Percentiles rank a stretch among this genome's conserved stretches.
These are phyloP conservation scores for Bassia scoparia DNA, from an alignment of 148 eudicot genomes.

Conservation along the genomic window DNA sequence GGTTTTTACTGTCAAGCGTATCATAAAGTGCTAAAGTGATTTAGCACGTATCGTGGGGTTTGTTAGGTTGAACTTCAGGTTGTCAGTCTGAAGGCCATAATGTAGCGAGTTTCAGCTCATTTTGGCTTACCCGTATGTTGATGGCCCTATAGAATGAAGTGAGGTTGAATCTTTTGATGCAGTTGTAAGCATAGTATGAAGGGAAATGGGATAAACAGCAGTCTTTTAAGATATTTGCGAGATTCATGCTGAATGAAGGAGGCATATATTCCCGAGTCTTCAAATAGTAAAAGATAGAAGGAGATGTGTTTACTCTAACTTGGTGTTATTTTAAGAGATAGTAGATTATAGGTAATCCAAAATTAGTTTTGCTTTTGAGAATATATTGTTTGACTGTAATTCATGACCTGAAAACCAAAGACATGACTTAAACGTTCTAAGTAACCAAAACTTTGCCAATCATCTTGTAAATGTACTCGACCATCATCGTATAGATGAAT, in stretches of 20 bases:
- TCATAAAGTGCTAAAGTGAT: conserved; percentile 22
- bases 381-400: not conserved
- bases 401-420: not conserved
- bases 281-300: conserved; percentile 38
- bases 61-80: conserved; percentile 38
- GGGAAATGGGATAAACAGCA: conserved; percentile 32
- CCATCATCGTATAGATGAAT: too few species aligned
- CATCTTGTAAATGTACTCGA: too few species aligned
- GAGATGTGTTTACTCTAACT: conserved; percentile 30
- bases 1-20: conserved; percentile 33
- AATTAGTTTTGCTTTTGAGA: not conserved
- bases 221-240: conserved; percentile 28
- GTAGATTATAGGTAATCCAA: too few species aligned
- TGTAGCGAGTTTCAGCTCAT: too few species aligned
- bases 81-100: too few species aligned
- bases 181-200: conserved; percentile 36
- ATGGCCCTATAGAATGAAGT: not conserved
- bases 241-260: conserved; percentile 11
- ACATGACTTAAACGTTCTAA: not conserved
- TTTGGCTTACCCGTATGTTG: too few species aligned
- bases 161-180: not conserved
- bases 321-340: too few species aligned
- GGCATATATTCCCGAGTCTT: conserved; percentile 22
- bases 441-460: not conserved
- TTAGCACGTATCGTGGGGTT: conserved; percentile 37